phyloP scores from a whole-genome alignment of 495 filamentous ascomycete species.

The Aspergillus indologenus region DNA sequence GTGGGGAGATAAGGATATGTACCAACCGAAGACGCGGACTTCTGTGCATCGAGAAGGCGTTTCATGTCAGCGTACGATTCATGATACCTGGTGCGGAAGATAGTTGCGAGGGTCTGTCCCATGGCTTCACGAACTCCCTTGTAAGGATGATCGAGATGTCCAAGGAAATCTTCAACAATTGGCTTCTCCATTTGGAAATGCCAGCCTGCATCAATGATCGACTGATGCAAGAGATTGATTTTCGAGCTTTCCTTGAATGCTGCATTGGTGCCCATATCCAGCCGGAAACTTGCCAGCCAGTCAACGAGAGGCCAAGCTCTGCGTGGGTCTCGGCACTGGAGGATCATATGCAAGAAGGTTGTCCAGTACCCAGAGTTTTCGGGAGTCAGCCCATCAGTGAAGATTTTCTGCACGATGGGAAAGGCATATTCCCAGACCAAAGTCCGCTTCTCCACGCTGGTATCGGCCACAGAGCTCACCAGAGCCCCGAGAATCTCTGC shows the following conservation, averaged over 20 bases:
- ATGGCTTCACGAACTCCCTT: conserved; percentile 95
- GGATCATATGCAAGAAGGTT: conserved; percentile 82
- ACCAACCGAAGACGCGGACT: conserved; percentile 75
- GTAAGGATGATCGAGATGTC: conserved; percentile 94
- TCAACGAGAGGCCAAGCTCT: conserved; percentile 82
- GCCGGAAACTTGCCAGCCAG: conserved; percentile 75
- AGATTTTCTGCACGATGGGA: conserved; percentile 80
- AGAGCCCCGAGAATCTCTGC: conserved; percentile 90
- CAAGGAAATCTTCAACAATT: conserved; percentile 82
- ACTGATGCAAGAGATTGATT: conserved; percentile 85
- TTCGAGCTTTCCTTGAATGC: conserved; percentile 99
- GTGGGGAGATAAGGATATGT: conserved; percentile 77
- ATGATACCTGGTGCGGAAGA: conserved; percentile 87
- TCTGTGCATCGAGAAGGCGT: conserved; percentile 72
- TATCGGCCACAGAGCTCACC: conserved; percentile 69
- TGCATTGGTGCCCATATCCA: conserved; percentile 93
- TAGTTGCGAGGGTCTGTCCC: conserved; percentile 79
- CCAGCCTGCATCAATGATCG: conserved; percentile 87
- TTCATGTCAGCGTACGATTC: conserved; percentile 82
- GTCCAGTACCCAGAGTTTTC: conserved; percentile 95
- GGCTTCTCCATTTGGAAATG: conserved; percentile 93
- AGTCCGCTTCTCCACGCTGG: conserved; percentile 63
- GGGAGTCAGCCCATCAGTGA: conserved; percentile 85
- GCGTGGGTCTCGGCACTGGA: conserved; percentile 81
- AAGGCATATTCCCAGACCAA: conserved; percentile 85